Evolutionary conservation across 331 rosid genomes (phyloP).

Genomic region (Pyrus hybrid): DNA sequence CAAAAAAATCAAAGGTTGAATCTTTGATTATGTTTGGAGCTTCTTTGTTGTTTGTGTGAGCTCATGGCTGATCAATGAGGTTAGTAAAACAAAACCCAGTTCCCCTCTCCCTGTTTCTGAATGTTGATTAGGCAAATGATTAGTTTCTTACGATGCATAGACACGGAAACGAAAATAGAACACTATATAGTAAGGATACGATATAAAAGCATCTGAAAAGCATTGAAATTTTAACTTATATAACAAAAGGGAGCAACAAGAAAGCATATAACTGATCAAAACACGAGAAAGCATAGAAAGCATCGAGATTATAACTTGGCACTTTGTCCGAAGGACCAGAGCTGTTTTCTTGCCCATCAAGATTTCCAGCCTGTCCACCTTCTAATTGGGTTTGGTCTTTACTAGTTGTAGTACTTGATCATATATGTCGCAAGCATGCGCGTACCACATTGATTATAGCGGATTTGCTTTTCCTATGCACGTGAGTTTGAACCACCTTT

Average conservation of each 20-base stretch:
- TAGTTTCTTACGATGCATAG: not conserved
- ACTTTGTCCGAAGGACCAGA: not conserved
- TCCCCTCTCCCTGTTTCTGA: not conserved
- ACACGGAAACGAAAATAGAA: accelerated
- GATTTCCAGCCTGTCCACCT: not conserved
- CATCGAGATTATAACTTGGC: not conserved
- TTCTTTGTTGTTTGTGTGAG: not conserved
- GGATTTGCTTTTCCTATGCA: too few species aligned
- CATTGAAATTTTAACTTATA: too few species aligned
- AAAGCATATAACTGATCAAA: too few species aligned
- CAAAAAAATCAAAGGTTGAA: not conserved
- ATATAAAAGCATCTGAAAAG: too few species aligned
- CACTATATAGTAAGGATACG: too few species aligned
- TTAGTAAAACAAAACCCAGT: not conserved
- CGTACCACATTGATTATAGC: too few species aligned
- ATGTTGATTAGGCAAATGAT: not conserved
- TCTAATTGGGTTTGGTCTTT: not conserved
- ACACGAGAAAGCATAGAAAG: too few species aligned
- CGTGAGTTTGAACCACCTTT: too few species aligned
- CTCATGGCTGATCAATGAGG: slow-evolving; percentile 11
- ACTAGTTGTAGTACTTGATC: not conserved
- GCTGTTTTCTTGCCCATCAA: not conserved
- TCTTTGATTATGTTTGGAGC: not conserved
- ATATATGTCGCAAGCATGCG: too few species aligned
- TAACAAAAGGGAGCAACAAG: too few species aligned